Percentiles rank a stretch among this genome's conserved stretches.
Conservation (phyloP, 2,329 filamentous ascomycete genomes). For the Triangularia setosa region DNA sequence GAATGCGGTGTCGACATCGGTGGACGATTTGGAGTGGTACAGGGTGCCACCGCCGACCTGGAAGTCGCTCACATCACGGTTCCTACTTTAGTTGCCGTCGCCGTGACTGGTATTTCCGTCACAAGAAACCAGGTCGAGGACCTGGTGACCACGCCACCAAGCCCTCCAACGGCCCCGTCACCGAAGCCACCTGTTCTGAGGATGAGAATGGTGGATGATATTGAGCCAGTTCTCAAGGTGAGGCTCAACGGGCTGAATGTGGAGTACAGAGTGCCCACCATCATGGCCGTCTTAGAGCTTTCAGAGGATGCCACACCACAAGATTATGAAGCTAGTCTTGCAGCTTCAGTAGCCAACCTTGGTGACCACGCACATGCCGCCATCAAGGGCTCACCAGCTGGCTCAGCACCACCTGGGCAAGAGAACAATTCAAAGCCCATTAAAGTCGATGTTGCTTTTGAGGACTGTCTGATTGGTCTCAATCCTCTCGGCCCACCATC, state of each 20-base stretch:
- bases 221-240: slow-evolving; percentile 84
- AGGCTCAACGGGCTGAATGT: slow-evolving; percentile 78
- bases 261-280: slow-evolving; percentile 84
- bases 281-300: slow-evolving; percentile 75
- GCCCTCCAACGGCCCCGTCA: slow-evolving; percentile 26
- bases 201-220: slow-evolving; percentile 88
- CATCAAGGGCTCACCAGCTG: slow-evolving; percentile 34
- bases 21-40: slow-evolving; percentile 62
- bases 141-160: slow-evolving; percentile 56
- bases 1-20: slow-evolving; percentile 61
- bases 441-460: slow-evolving; percentile 68
- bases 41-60: slow-evolving; percentile 55
- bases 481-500: slow-evolving; percentile 74
- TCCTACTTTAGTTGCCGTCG: slow-evolving; percentile 77
- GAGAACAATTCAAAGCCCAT: slow-evolving; percentile 45
- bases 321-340: slow-evolving; percentile 71
- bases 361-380: slow-evolving; percentile 59
- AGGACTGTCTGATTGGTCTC: slow-evolving; percentile 77
- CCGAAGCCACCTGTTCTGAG: slow-evolving; percentile 61
- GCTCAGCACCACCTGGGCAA: slow-evolving; percentile 26
- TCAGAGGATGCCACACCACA: slow-evolving; percentile 63
- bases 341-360: slow-evolving; percentile 74
- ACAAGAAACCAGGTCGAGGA: slow-evolving; percentile 65
- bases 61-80: slow-evolving; percentile 80
- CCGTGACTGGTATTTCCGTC: slow-evolving; percentile 60